Evolutionary conservation across 179 eudicot species (phyloP).

Genomic region (Silene coronaria): DNA sequence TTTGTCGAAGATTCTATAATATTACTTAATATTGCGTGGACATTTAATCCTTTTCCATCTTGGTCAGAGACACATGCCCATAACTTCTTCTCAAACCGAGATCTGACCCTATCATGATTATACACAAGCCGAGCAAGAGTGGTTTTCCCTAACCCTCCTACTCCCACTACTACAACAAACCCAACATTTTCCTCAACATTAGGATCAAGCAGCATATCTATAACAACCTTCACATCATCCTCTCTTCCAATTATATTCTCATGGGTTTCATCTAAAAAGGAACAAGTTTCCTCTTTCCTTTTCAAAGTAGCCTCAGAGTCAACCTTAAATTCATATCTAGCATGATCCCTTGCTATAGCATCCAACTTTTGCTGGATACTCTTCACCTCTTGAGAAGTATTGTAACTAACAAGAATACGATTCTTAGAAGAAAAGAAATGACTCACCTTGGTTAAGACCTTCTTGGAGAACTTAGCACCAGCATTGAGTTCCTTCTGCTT

Average conservation of each 20-base stretch:
- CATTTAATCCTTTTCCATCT: background rate
- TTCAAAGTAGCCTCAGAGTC: background rate
- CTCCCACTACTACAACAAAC: slow-evolving; percentile 22
- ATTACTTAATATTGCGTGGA: background rate
- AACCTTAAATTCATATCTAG: slow-evolving; percentile 3
- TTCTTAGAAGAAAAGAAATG: slow-evolving; percentile 9
- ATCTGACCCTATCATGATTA: slow-evolving; percentile 11
- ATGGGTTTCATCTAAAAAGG: slow-evolving; percentile 12
- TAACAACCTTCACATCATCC: background rate
- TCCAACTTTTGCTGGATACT: slow-evolving; percentile 2
- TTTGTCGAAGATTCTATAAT: background rate
- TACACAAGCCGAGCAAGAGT: slow-evolving; percentile 25
- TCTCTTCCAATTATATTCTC: slow-evolving; percentile 6
- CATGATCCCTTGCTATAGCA: slow-evolving; percentile 3
- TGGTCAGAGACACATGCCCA: slow-evolving; percentile 1
- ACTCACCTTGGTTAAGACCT: background rate
- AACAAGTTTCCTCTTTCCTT: slow-evolving; percentile 17
- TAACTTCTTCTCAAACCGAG: slow-evolving; percentile 14
- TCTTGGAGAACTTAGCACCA: background rate
- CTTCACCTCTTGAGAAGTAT: slow-evolving; percentile 8
- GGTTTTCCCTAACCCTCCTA: slow-evolving; percentile 34
- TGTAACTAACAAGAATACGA: background rate
- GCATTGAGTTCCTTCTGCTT: background rate
- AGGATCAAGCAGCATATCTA: background rate
- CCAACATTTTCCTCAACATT: background rate